Base-by-base conservation (phyloP, 495 filamentous ascomycete species). In the Friedmanniomyces endolithicus region DNA sequence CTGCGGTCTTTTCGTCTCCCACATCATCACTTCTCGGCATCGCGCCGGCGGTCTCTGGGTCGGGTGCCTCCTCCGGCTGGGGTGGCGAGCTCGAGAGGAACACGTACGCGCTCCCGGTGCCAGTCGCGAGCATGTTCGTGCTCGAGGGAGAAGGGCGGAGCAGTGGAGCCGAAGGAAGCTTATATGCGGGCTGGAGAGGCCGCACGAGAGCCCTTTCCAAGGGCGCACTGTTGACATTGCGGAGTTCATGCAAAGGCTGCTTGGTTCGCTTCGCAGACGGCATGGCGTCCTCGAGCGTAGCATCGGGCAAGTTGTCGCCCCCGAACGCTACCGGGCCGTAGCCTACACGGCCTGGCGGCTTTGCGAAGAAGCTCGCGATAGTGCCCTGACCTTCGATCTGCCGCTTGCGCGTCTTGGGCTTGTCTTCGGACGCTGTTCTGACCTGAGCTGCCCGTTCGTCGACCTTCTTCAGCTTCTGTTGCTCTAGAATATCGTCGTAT, bases 41-140 rank as follows among this genome's bases (percentile, higher is more conserved):
- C 23, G 27, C 41, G 31, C 56, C 33, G 6, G 34, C 31, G 16
- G 39, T 29, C n/a, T 49, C 16, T 12, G 25, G 24, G 16, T 50
- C 2, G 19, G 23, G 48, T 23, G 34, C 55, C 1, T 59, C 46
- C 17, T 64, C 53, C 1, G 55, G 50, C 50, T 62, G 59, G 19
- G 63, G 65, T 4, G 72, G 73, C 25, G 73, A 73, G 55, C 72
- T 75, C 8, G 72, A 75, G 8, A 74, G 60, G 43, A 75, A 70
- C n/a, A 63, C 49, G 59, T 75, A 72, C 25, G 55, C 22, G 24
- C 58, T 34, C 41, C 27, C 22, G 37, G 39, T 51, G 23, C 44
- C 2, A 37, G 35, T 44, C 37, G 53, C 16, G 40, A 34, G 19
- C n/a, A 12, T 40, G 20, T 2, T 46, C 7, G 39, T 58, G n/a